Base-by-base conservation (phyloP, 2,329 filamentous ascomycete genomes). In the Curvularia spicifera region DNA sequence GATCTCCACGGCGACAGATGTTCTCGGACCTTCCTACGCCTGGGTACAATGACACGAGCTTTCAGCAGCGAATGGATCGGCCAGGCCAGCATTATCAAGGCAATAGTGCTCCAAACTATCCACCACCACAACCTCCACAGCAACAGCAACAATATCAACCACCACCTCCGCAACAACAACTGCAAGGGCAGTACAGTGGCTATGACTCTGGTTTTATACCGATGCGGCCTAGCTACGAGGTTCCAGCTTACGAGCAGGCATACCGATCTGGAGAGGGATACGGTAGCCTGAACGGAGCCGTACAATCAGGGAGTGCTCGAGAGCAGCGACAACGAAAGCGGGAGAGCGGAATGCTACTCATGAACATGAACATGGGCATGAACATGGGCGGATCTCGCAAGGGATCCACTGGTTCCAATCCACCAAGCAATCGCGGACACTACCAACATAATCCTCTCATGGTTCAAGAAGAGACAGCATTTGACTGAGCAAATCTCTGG, bases 11-110 rank as follows among this genome's bases (percentile, higher is more conserved):
- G 24, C 84, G 83, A 59, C 87, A 89, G 69, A 87, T 87, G 79
- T 89, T 89, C 71, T 83, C 85, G 2, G 86, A 89, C 62, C 77
- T 88, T n/a, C 85, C 87, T 6, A 89, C 86, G 0, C 86, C 87
- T 31, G 82, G 82, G 2, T 88, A 88, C 69, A 83, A 85, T 56
- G 85, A 87, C 64, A 83, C 81, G 9, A 80, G 79, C 9, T 85
- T 87, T 70, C 70, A 65, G 45, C 66, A 68, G 29, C 64, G 61
- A 26, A 68, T 70, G 47, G 68, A 73, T 39, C 64, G 68, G 35
- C 66, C 64, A 47, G 67, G 70, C 18, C 67, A 68, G 31, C 62
- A 60, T 26, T 70, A 68, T 57, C 66, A 69, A 52, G 57, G 53
- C 18, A 56, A 48, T 33, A 49, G 50, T 31, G 40, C 75, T 71